Evolutionary conservation across 257 asterid species (phyloP), one percentile per base, ranked within the genome.

Genomic region (Penstemon newberryi): DNA sequence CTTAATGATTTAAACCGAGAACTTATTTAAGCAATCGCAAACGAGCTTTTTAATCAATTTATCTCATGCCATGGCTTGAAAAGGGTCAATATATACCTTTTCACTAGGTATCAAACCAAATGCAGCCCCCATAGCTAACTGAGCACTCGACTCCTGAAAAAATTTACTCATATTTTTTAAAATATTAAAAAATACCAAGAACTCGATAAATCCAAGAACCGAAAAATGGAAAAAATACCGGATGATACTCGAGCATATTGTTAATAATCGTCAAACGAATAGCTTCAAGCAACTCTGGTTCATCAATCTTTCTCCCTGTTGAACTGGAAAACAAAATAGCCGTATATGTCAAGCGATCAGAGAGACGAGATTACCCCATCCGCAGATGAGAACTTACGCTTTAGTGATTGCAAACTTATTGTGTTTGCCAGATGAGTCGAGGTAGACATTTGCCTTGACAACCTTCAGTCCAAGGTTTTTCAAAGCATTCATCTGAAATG

Each of bases 361-460:
- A 8, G 4, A 43, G 37, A 9, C 33, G 33, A 25, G 33, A 25
- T 25, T 25, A 25, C 33, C 33, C 33, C 33, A 25, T 25, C 33
- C 33, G 33, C 33, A 25, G 33, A 25, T 1, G 33, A 25, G 54
- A 72, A 76, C 97, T 83, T 87, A 93, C 99, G 86, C 77, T 72
- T 79, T 82, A 56, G 99, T 91, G 78, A 90, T 93, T 70, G 90
- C 84, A 74, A 93, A 93, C 80, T 77, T 93, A 84, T 79, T 93
- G 85, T 90, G 99, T 70, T 90, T 93, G 75, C 99, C 99, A 18
- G 96, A 91, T 71, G 96, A 86, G 85, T 93, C 99, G 43, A 93
- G 95, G 76, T 79, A 86, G 54, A 91, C 97, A 52, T 89, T 87
- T 52, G 99, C 99, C 83, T 93, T 93, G 72, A 83, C 91, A 56